Conservation (phyloP, 2,329 filamentous ascomycete species). For the Aureobasidium subglaciale region DNA sequence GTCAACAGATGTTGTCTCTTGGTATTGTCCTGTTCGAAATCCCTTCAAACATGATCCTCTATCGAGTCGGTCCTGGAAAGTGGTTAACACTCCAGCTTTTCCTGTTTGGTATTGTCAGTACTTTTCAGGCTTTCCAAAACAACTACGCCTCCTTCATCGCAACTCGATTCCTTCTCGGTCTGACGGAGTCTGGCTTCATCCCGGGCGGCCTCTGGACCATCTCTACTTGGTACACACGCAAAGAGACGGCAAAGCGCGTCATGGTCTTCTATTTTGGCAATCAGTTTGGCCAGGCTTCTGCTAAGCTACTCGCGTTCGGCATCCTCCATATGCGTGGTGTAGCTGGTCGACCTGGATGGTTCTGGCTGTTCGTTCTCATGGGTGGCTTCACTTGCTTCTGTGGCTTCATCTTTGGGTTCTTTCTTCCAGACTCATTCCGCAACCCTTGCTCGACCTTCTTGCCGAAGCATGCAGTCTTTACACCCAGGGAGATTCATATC, state of each 20-base stretch:
- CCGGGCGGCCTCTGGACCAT: conserved; percentile 43
- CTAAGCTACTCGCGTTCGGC: conserved; percentile 38
- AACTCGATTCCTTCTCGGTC: conserved; percentile 34
- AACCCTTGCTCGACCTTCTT: conserved; percentile 24
- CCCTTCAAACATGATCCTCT: conserved; percentile 27
- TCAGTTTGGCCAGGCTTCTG: conserved; percentile 34
- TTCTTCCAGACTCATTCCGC: conserved; percentile 27
- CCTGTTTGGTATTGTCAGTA: conserved; percentile 32
- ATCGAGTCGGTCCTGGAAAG: conserved; percentile 31
- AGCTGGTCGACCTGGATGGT: conserved; percentile 21
- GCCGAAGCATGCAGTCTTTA: conserved; percentile 23
- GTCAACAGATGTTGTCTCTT: conserved; percentile 29
- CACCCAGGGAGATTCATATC: conserved; percentile 26
- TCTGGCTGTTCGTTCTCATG: conserved; percentile 27
- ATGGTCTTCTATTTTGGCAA: conserved; percentile 40
- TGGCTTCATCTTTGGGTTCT: conserved; percentile 28
- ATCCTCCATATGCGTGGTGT: conserved; percentile 28
- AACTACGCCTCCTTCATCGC: conserved; percentile 32
- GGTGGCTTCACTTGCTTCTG: conserved; percentile 29
- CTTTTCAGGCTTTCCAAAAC: conserved; percentile 36
- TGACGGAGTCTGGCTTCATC: conserved; percentile 39
- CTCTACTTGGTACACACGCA: conserved; percentile 42
- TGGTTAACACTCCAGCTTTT: conserved; percentile 36
- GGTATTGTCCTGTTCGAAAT: conserved; percentile 30
- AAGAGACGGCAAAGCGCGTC: conserved; percentile 38